phyloP scores from a whole-genome alignment of 345 rosid genomes.

The Physaria fendleri region DNA sequence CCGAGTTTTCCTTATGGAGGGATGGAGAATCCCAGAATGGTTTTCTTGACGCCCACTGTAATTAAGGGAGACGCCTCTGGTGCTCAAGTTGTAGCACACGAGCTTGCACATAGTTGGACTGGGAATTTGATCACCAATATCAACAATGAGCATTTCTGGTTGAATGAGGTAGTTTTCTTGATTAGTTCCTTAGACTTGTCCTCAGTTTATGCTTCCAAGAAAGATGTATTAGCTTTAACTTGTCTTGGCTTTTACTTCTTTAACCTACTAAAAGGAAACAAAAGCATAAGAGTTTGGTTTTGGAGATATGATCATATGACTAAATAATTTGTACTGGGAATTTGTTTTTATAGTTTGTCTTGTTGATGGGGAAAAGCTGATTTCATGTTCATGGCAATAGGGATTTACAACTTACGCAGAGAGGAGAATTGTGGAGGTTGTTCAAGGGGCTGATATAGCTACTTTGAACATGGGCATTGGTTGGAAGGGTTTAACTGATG shows the following conservation, averaged over 20 bases:
- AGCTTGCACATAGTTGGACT: constrained; percentile 95
- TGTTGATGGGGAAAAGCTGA: not conserved
- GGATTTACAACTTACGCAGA: constrained; percentile 95
- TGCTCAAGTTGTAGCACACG: constrained; percentile 86
- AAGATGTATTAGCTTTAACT: not conserved
- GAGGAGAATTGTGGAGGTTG: constrained; percentile 91
- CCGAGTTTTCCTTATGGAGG: constrained; percentile 94
- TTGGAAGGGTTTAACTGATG: constrained; percentile 73
- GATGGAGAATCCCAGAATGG: constrained; percentile 93
- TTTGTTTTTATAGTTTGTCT: not conserved
- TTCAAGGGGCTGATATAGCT: constrained; percentile 77
- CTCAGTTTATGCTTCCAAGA: not conserved
- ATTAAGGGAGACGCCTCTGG: constrained; percentile 86
- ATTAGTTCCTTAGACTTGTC: not conserved
- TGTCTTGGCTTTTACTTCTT: not conserved
- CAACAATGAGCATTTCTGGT: constrained; percentile 90
- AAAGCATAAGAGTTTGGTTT: not conserved
- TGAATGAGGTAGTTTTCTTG: constrained; percentile 67
- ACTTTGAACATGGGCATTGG: constrained; percentile 74
- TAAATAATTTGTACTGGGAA: not conserved
- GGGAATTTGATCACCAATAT: constrained; percentile 83
- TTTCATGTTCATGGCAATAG: constrained; percentile 31
- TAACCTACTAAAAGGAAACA: not conserved
- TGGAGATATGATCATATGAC: not conserved
- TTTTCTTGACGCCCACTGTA: constrained; percentile 82